Conservation (phyloP, 129 eudicot genomes). For the Lactuca saligna region DNA sequence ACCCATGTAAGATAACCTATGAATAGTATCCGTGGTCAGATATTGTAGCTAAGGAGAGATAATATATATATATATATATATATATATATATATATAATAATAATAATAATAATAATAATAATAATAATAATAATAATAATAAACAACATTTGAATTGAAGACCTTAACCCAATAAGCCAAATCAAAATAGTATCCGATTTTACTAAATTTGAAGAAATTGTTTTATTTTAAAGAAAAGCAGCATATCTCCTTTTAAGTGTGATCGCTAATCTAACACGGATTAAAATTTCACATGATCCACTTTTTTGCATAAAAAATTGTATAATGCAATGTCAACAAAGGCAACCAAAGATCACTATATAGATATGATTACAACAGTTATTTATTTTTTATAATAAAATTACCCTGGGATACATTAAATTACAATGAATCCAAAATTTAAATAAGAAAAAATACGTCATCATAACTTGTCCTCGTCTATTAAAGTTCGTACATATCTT, state of each 20-base stretch:
- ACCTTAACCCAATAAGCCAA: too few relatives aligned
- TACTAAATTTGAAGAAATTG: neutral
- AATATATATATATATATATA: too few relatives aligned
- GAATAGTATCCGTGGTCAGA: too few relatives aligned
- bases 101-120: too few relatives aligned
- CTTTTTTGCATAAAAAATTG: neutral
- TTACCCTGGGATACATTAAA: constrained; percentile 1
- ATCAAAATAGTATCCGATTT: too few relatives aligned
- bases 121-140: too few relatives aligned
- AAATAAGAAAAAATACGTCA: constrained; percentile 1
- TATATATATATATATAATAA: too few relatives aligned
- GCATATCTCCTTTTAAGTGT: neutral
- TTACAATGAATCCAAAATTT: neutral
- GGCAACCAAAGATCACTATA: neutral
- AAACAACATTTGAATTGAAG: too few relatives aligned
- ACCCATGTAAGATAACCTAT: too few relatives aligned
- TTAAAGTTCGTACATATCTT: neutral
- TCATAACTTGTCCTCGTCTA: neutral
- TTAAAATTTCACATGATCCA: neutral
- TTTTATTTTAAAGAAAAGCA: neutral
- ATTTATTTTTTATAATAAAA: constrained; percentile 1
- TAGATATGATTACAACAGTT: neutral
- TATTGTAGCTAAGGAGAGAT: too few relatives aligned
- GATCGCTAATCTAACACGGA: too few relatives aligned
- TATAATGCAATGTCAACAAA: neutral